Percentiles rank a stretch among this genome's conserved stretches.
phyloP scores from a whole-genome alignment of 2,329 filamentous ascomycete genomes.

The Bipolaris oryzae region DNA sequence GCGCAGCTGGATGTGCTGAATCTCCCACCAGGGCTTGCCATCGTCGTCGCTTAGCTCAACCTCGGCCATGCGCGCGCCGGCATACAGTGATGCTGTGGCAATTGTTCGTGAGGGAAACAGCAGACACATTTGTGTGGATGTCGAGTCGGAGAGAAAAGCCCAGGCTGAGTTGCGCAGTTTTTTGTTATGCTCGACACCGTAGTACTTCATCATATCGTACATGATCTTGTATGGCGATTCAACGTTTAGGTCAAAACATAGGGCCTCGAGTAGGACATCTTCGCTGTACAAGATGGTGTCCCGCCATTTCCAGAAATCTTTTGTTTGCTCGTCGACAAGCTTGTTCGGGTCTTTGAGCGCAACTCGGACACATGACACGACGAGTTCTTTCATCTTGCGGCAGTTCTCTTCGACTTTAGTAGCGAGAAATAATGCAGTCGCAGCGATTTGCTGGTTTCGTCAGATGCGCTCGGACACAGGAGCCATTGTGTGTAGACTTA shows the following conservation, averaged over 20 bases:
- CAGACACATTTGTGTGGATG: constrained; percentile 82
- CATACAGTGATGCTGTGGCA: constrained; percentile 84
- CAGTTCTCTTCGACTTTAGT: constrained; percentile 98
- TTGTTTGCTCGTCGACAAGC: constrained; percentile 92
- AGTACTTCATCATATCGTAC: constrained; percentile 77
- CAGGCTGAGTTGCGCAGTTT: constrained; percentile 82
- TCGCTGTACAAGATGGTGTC: constrained; percentile 93
- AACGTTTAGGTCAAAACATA: constrained; percentile 93
- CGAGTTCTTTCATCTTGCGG: constrained; percentile 91
- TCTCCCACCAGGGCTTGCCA: constrained; percentile 86
- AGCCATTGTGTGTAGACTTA: constrained; percentile 28
- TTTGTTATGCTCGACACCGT: constrained; percentile 79
- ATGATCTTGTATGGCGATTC: constrained; percentile 86
- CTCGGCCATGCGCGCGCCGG: constrained; percentile 75
- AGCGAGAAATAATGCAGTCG: constrained; percentile 88
- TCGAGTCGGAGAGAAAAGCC: constrained; percentile 92
- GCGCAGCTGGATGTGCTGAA: constrained; percentile 71
- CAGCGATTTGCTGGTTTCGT: constrained; percentile 71
- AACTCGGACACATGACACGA: constrained; percentile 90
- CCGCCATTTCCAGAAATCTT: constrained; percentile 97
- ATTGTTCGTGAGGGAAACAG: constrained; percentile 80
- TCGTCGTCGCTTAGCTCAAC: constrained; percentile 74
- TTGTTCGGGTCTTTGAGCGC: constrained; percentile 93
- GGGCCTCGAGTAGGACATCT: constrained; percentile 85
- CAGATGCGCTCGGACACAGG: constrained; percentile 3